phyloP scores from a whole-genome alignment of 1,284 basidiomycete species.

The Porogramme epimiltina region DNA sequence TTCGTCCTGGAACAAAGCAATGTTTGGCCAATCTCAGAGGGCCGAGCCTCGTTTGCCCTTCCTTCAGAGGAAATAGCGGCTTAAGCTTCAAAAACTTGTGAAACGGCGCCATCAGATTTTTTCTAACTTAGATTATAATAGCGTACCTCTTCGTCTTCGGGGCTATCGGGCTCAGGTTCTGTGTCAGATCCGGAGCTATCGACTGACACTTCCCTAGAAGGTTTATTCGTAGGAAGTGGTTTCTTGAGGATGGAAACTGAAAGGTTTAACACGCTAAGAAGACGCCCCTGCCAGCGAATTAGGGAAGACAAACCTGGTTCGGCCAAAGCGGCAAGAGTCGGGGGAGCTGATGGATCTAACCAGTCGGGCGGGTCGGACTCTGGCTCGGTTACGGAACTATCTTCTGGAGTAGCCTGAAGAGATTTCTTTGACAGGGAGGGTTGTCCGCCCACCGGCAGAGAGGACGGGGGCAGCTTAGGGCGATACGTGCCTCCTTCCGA shows the following conservation, averaged over 20 bases:
- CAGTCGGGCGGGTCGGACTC: slow-evolving; percentile 23
- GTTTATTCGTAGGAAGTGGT: background rate
- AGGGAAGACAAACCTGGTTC: background rate
- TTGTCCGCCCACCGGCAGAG: background rate
- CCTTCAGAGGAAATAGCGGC: slow-evolving; percentile 53
- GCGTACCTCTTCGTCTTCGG: slow-evolving; percentile 8
- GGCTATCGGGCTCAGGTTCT: slow-evolving; percentile 21
- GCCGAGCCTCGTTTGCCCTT: slow-evolving; percentile 42
- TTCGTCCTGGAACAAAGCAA: slow-evolving; percentile 60
- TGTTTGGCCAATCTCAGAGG: slow-evolving; percentile 37
- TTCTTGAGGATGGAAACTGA: background rate
- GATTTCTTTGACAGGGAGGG: slow-evolving; percentile 9
- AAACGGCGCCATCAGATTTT: background rate
- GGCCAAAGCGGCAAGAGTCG: background rate
- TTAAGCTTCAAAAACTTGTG: slow-evolving; percentile 35
- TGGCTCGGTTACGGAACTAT: slow-evolving; percentile 28
- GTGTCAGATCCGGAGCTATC: slow-evolving; percentile 24
- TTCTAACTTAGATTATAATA: background rate
- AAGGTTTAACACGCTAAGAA: background rate
- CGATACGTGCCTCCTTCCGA: background rate
- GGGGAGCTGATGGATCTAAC: background rate
- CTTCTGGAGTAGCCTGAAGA: slow-evolving; percentile 10
- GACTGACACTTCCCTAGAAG: background rate
- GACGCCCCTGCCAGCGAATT: background rate
- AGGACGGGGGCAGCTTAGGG: slow-evolving; percentile 4